phyloP scores from a whole-genome alignment of 306 rosid species.

The Quercus variabilis region DNA sequence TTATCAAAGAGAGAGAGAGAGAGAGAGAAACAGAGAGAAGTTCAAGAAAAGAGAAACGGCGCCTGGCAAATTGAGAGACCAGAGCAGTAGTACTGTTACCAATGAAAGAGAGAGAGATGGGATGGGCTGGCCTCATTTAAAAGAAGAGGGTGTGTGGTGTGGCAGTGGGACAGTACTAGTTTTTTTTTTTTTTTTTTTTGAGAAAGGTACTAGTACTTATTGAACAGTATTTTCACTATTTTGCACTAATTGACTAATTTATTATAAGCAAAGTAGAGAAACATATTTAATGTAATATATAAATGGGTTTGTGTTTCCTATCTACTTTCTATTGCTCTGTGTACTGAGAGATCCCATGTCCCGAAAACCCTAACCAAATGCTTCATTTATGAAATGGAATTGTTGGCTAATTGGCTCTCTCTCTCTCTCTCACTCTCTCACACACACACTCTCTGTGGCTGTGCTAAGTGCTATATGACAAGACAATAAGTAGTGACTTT shows the following conservation, averaged over 20 bases:
- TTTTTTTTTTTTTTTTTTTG: too few relatives aligned
- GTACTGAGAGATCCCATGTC: constrained; percentile 47
- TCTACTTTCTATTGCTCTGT: constrained; percentile 1
- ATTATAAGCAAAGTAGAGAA: not conserved
- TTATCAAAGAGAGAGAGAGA: constrained; percentile 36
- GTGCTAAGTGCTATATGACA: constrained; percentile 64
- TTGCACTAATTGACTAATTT: not conserved
- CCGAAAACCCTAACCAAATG: constrained; percentile 59
- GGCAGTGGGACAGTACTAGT: not conserved
- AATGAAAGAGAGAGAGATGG: constrained; percentile 32
- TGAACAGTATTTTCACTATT: too few relatives aligned
- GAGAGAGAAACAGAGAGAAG: constrained; percentile 6
- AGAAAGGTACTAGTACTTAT: too few relatives aligned
- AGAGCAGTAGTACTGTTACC: constrained; percentile 40
- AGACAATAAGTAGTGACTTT: constrained; percentile 60
- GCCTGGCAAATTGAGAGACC: constrained; percentile 47
- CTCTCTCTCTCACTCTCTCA: constrained; percentile 23
- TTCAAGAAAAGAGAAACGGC: constrained; percentile 43
- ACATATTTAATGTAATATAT: not conserved
- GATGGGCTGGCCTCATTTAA: constrained; percentile 40
- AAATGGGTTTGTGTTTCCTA: not conserved
- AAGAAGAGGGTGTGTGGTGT: constrained; percentile 27
- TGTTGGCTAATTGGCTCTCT: constrained; percentile 38
- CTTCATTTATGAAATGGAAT: constrained; percentile 17
- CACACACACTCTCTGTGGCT: not conserved